phyloP scores from a whole-genome alignment of 2,329 filamentous ascomycete genomes.

The Calonectria hongkongensis region DNA sequence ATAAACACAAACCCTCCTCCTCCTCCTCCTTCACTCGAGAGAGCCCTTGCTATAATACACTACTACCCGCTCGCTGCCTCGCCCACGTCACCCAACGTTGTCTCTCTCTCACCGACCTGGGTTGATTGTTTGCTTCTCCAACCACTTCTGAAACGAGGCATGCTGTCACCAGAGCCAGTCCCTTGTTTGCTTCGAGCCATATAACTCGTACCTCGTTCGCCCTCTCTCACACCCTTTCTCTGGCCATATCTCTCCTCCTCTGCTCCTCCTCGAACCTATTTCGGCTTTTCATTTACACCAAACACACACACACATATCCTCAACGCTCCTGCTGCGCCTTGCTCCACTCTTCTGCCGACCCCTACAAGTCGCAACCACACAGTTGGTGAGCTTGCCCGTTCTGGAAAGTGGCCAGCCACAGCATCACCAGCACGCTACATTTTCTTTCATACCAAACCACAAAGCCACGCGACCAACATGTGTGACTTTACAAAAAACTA shows the following conservation, averaged over 20 bases:
- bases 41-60: constrained; percentile 12
- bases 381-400: constrained; percentile 43
- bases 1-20: constrained; percentile 5
- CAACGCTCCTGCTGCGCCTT: constrained; percentile 16
- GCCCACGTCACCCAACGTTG: constrained; percentile 1
- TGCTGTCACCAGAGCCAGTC: constrained; percentile 24
- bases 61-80: constrained; percentile 16
- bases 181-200: constrained; percentile 11
- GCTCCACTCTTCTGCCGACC: constrained; percentile 28
- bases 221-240: neutral
- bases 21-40: constrained; percentile 16
- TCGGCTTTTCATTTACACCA: constrained; percentile 14
- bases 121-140: constrained; percentile 14
- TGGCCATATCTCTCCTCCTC: neutral
- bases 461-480: constrained; percentile 60
- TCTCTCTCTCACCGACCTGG: neutral
- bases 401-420: constrained; percentile 37
- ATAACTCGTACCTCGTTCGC: constrained; percentile 7
- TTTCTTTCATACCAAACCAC: constrained; percentile 15
- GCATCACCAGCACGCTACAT: constrained; percentile 22
- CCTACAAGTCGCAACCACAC: constrained; percentile 30
- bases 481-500: constrained; percentile 84
- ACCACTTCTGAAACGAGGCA: constrained; percentile 19
- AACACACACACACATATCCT: constrained; percentile 15
- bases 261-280: neutral